phyloP scores from a whole-genome alignment of 768 basidiomycete species.

The Mycena latifolia region DNA sequence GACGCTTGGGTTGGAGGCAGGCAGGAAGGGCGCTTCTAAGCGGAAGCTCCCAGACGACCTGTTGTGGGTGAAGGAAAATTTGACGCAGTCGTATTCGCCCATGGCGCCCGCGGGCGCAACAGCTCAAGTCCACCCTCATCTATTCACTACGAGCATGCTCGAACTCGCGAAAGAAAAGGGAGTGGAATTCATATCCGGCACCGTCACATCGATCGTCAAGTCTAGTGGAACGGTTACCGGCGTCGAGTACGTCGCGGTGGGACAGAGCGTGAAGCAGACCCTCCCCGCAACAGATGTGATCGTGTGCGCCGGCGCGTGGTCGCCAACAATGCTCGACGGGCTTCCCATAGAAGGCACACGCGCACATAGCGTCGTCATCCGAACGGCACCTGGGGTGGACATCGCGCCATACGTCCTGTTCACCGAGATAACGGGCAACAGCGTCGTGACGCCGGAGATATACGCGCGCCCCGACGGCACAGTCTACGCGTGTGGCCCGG shows the following conservation, averaged over 20 bases:
- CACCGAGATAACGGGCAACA: slow-evolving; percentile 70
- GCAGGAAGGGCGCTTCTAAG: slow-evolving; percentile 33
- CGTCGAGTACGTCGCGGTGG: slow-evolving; percentile 56
- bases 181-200: slow-evolving; percentile 59
- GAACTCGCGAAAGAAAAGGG: slow-evolving; percentile 70
- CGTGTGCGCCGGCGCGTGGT: slow-evolving; percentile 91
- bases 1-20: slow-evolving; percentile 59
- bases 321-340: slow-evolving; percentile 65
- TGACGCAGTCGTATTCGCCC: slow-evolving; percentile 71
- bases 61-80: slow-evolving; percentile 65
- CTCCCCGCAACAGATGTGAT: slow-evolving; percentile 77
- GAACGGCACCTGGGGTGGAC: slow-evolving; percentile 53
- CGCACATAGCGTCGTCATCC: slow-evolving; percentile 81
- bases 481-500: slow-evolving; percentile 84
- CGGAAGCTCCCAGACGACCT: slow-evolving; percentile 59
- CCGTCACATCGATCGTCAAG: slow-evolving; percentile 57
- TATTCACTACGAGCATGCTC: slow-evolving; percentile 81
- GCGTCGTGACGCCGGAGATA: slow-evolving; percentile 68
- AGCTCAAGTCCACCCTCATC: slow-evolving; percentile 83
- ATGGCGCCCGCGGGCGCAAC: slow-evolving; percentile 72
- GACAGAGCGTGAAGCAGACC: slow-evolving; percentile 42
- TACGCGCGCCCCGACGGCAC: slow-evolving; percentile 79
- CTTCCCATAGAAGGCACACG: slow-evolving; percentile 75
- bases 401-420: slow-evolving; percentile 87
- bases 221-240: slow-evolving; percentile 58